phyloP scores from a whole-genome alignment of 352 stramenopile genomes.

The Globisporangium perplexum region DNA sequence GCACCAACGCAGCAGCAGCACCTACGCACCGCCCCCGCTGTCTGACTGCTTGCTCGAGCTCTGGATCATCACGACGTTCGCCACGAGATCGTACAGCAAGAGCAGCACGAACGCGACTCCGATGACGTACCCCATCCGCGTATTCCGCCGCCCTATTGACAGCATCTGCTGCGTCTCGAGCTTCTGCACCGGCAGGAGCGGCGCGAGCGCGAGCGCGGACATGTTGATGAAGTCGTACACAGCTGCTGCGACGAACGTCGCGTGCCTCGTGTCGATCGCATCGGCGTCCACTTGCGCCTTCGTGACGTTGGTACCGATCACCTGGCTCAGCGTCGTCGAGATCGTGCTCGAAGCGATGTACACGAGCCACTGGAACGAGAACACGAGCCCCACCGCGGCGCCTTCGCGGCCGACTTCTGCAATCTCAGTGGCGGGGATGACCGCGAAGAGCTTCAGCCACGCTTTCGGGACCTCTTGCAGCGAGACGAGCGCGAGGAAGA shows the following conservation, averaged over 20 bases:
- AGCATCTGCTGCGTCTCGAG: constrained; percentile 38
- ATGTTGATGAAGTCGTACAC: constrained; percentile 30
- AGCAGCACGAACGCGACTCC: constrained; percentile 14
- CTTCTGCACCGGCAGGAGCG: constrained; percentile 31
- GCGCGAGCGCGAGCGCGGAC: constrained; percentile 11
- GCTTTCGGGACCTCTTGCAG: constrained; percentile 29
- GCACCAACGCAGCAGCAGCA: neutral
- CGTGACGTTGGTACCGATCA: constrained; percentile 18
- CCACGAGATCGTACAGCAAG: constrained; percentile 22
- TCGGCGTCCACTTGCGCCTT: constrained; percentile 20
- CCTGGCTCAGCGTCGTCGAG: constrained; percentile 18
- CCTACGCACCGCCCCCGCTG: neutral
- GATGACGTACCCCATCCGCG: constrained; percentile 21
- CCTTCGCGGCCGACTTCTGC: constrained; percentile 43
- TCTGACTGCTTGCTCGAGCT: neutral
- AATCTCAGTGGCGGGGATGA: constrained; percentile 48
- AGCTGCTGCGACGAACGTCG: constrained; percentile 14
- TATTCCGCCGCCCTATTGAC: constrained; percentile 22
- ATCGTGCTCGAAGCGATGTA: constrained; percentile 23
- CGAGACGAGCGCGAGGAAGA: constrained; percentile 26
- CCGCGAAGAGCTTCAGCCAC: constrained; percentile 33
- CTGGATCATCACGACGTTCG: constrained; percentile 21
- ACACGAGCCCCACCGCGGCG: constrained; percentile 39
- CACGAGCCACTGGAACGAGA: constrained; percentile 40
- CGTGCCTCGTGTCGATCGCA: constrained; percentile 15